Conservation (phyloP, 1,284 basidiomycete species). For the Inonotus obliquus region DNA sequence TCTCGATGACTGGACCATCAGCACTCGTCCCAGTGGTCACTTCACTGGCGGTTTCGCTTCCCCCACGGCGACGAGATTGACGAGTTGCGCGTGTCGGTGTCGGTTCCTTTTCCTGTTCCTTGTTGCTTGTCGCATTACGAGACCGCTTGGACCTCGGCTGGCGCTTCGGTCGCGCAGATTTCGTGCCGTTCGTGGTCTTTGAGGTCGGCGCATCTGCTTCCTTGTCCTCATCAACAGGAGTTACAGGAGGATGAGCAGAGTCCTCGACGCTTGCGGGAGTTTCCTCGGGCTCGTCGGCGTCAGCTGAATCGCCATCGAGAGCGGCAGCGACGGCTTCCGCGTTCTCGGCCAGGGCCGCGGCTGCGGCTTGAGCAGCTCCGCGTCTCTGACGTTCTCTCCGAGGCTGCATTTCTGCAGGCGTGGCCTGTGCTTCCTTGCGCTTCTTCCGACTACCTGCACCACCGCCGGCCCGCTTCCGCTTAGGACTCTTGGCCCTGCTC, state of each 20-base stretch:
- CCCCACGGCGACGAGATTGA: constrained; percentile 3
- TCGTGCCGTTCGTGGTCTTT: constrained; percentile 8
- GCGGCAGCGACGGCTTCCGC: constrained; percentile 15
- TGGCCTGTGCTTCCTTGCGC: constrained; percentile 11
- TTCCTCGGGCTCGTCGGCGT: constrained; percentile 2
- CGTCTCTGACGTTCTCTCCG: constrained; percentile 15
- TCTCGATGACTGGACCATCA: not conserved
- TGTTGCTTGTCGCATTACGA: constrained; percentile 5
- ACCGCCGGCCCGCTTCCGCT: constrained; percentile 13
- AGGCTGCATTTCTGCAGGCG: constrained; percentile 8
- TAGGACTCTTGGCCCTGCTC: constrained; percentile 8
- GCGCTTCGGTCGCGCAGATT: constrained; percentile 7
- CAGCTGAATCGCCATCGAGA: constrained; percentile 3
- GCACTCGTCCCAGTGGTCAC: constrained; percentile 4
- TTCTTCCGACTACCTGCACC: constrained; percentile 14
- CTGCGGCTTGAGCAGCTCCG: constrained; percentile 17
- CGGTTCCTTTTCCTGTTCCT: not conserved
- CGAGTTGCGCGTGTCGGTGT: constrained; percentile 14
- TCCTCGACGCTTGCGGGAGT: constrained; percentile 7
- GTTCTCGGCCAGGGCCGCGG: constrained; percentile 13
- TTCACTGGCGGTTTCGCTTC: constrained; percentile 14
- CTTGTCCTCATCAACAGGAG: constrained; percentile 9
- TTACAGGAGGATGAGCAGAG: not conserved
- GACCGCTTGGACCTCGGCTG: constrained; percentile 8
- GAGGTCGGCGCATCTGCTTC: not conserved